phyloP scores from a whole-genome alignment of 192 early-diverging fungal genomes.

The Backusella parvicylindrica region DNA sequence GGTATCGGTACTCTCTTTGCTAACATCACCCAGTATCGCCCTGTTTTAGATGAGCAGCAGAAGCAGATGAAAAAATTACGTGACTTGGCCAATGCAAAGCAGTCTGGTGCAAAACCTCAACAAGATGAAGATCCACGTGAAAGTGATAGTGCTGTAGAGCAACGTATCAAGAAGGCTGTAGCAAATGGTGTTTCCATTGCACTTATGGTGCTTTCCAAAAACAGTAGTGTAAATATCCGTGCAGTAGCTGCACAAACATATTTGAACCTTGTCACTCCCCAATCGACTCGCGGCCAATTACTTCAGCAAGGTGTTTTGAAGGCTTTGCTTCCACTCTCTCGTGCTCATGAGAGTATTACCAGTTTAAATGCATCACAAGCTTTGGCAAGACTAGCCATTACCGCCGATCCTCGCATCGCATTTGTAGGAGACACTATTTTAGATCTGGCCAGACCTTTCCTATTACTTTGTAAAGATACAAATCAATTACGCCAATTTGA shows the following conservation, averaged over 20 bases:
- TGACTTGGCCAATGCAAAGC: slow-evolving; percentile 28
- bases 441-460: slow-evolving; percentile 71
- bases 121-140: slow-evolving; percentile 48
- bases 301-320: slow-evolving; percentile 83
- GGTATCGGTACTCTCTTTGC: slow-evolving; percentile 70
- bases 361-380: slow-evolving; percentile 79
- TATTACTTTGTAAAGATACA: slow-evolving; percentile 52
- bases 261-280: slow-evolving; percentile 68
- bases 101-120: neutral
- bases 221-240: slow-evolving; percentile 55
- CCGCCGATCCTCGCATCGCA: slow-evolving; percentile 82
- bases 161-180: slow-evolving; percentile 53
- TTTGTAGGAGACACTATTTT: slow-evolving; percentile 66
- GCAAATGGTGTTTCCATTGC: slow-evolving; percentile 55
- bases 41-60: slow-evolving; percentile 73
- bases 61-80: slow-evolving; percentile 72
- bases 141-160: slow-evolving; percentile 56
- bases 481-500: slow-evolving; percentile 81
- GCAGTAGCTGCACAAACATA: slow-evolving; percentile 64
- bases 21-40: slow-evolving; percentile 72
- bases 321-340: slow-evolving; percentile 51
- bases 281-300: slow-evolving; percentile 63
- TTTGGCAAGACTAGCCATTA: slow-evolving; percentile 91
- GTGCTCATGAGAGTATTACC: slow-evolving; percentile 63
- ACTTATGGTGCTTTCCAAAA: slow-evolving; percentile 49